Base-by-base conservation (phyloP, 1,139 yeast species). In the Arxiozyma slooffiae region DNA sequence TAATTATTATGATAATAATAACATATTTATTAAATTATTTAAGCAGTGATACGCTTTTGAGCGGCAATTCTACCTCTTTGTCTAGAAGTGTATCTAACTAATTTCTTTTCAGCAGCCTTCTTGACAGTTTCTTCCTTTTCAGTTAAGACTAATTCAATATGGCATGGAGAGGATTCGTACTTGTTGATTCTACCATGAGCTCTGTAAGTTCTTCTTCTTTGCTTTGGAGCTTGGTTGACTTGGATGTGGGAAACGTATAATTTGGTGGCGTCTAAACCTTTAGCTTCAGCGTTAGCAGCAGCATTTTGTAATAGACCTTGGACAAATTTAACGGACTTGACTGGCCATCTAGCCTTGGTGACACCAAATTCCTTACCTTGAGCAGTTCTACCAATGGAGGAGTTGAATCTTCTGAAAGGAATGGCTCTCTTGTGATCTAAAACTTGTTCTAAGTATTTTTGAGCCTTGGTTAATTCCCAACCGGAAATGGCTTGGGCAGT, bases 291-390 rank as follows among this genome's bases (percentile, higher is more conserved):
- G 80, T 92, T 94, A 71, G 98, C 83, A 76, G 89, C 92, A 73
- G 98, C 99, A 77, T 92, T 94, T 78, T 83, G 83, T 77, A 92
- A 83, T 74, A 92, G 83, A 75, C 88, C 97, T 75, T 86, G 83
- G 71, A 92, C 78, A 76, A 86, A 89, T 80, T 88, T 86, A 74
- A 92, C 97, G 61, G 96, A 87, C 86, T 94, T 92, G 64, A 82
- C 96, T 73, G 99, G 99, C 99, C 99, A 92, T 88, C 99, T 90
- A 70, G 97, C 98, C 81, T 87, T 90, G 82, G 97, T 89, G 74
- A 89, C 96, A 78, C 97, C 98, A 72, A 90, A 94, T 81, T 92
- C 98, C 80, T 92, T 92, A 79, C 97, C 99, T 81, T 92, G 98
- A 67, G 94, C 96, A 69, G 98, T 87, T 81, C 98, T 88, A 75